Evolutionary conservation across 2,329 filamentous ascomycete species (phyloP).

Genomic region (Trichophyton equinum): DNA sequence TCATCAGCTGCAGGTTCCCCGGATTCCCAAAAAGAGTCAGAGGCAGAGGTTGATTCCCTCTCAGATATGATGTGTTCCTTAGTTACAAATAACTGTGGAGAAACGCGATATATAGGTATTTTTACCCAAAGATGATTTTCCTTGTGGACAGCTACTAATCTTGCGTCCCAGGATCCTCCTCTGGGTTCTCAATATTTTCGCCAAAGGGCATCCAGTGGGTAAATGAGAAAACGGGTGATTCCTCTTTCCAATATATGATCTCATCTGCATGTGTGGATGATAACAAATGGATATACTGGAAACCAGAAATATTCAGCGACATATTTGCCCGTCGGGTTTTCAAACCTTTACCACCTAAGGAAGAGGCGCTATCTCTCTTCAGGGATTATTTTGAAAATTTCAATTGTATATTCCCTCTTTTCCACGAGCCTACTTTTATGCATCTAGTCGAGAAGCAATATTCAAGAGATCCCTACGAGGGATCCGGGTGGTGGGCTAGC

Average conservation of each 20-base stretch:
- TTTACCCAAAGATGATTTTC: background rate
- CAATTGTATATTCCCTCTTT: conserved; percentile 96
- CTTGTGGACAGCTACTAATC: background rate
- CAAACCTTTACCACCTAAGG: conserved; percentile 67
- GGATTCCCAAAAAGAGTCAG: conserved; percentile 40
- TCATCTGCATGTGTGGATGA: conserved; percentile 80
- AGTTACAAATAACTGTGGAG: conserved; percentile 86
- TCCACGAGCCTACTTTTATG: conserved; percentile 97
- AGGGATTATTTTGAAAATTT: conserved; percentile 97
- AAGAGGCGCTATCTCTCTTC: conserved; percentile 75
- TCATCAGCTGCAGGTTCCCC: conserved; percentile 38
- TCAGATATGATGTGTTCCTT: conserved; percentile 99
- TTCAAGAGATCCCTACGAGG: conserved; percentile 80
- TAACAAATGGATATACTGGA: conserved; percentile 95
- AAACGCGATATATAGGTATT: conserved; percentile 89
- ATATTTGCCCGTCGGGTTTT: conserved; percentile 79
- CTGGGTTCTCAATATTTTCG: conserved; percentile 96
- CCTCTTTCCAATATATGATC: conserved; percentile 90
- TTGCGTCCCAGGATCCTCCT: conserved; percentile 65
- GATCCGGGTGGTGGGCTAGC: conserved; percentile 97
- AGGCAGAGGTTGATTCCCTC: conserved; percentile 68
- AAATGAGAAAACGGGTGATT: conserved; percentile 93
- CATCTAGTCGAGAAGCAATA: conserved; percentile 91
- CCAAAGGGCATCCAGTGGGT: conserved; percentile 98
- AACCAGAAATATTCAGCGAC: conserved; percentile 90